Evolutionary conservation across 805 yeast species (phyloP).

Genomic region (Wickerhamomyces chaumierensis): DNA sequence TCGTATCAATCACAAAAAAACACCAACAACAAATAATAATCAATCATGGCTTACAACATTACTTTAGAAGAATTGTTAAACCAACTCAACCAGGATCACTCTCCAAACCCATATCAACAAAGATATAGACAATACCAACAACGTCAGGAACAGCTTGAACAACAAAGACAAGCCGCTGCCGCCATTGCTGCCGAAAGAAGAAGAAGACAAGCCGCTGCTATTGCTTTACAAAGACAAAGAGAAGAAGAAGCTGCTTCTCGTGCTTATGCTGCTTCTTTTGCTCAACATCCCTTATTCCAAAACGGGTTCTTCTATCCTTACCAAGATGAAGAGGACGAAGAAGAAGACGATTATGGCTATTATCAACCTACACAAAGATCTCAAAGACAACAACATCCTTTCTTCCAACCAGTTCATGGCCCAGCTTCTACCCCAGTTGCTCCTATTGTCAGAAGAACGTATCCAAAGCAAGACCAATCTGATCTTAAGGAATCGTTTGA

Average conservation of each 20-base stretch:
- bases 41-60: neutral
- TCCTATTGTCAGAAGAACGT: neutral
- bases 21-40: too few species aligned
- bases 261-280: neutral
- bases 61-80: neutral
- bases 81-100: neutral
- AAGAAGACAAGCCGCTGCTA: neutral
- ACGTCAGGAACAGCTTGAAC: slow-evolving; percentile 1
- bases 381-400: slow-evolving; percentile 4
- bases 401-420: slow-evolving; percentile 5
- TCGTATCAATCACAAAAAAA: too few species aligned
- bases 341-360: slow-evolving; percentile 11
- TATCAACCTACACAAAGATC: slow-evolving; percentile 1
- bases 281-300: neutral
- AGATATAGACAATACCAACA: slow-evolving; percentile 3
- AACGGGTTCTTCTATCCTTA: slow-evolving; percentile 5
- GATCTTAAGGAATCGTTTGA: neutral
- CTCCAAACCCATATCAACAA: neutral
- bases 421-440: neutral
- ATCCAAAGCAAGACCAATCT: neutral
- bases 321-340: slow-evolving; percentile 12
- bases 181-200: neutral
- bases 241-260: slow-evolving; percentile 2
- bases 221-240: slow-evolving; percentile 2
- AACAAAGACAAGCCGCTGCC: slow-evolving; percentile 3